These are phyloP conservation scores for Rhizoclosmatium globosum DNA, from an alignment of 192 early-diverging fungal genomes.

Conservation along the genomic window DNA sequence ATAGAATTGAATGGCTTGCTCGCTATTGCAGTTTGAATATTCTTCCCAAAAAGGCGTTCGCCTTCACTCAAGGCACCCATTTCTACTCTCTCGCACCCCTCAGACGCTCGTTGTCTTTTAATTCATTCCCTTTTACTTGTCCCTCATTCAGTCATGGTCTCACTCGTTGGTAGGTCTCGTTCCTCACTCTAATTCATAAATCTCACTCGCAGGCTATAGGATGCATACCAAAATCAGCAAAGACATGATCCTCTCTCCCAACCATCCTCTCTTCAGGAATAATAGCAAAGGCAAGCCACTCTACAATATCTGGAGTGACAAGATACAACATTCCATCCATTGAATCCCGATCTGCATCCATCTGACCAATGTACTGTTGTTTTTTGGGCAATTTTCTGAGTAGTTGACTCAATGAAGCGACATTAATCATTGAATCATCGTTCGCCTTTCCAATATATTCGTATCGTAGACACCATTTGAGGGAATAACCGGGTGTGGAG, in stretches of 20 bases:
- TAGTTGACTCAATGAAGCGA: neutral
- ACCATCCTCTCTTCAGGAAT: neutral
- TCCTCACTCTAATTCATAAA: neutral
- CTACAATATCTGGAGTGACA: conserved; percentile 1
- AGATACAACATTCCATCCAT: conserved; percentile 11
- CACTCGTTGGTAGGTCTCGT: neutral
- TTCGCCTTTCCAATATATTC: neutral
- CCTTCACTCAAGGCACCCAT: no score
- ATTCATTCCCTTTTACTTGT: neutral
- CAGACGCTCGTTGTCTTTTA: neutral
- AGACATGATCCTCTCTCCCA: neutral
- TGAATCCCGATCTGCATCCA: no score
- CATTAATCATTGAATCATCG: conserved; percentile 1
- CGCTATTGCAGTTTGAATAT: no score
- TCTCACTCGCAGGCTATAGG: no score
- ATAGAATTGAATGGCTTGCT: no score
- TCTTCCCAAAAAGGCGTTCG: no score
- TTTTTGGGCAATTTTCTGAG: neutral
- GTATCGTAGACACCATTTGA: neutral
- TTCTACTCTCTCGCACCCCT: no score
- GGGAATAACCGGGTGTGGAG: neutral
- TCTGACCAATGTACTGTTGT: neutral
- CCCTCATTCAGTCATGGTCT: neutral
- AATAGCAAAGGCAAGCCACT: neutral
- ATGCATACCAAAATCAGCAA: neutral